Evolutionary conservation across 2,329 filamentous ascomycete species (phyloP).

Genomic region (Penicillium sp.): DNA sequence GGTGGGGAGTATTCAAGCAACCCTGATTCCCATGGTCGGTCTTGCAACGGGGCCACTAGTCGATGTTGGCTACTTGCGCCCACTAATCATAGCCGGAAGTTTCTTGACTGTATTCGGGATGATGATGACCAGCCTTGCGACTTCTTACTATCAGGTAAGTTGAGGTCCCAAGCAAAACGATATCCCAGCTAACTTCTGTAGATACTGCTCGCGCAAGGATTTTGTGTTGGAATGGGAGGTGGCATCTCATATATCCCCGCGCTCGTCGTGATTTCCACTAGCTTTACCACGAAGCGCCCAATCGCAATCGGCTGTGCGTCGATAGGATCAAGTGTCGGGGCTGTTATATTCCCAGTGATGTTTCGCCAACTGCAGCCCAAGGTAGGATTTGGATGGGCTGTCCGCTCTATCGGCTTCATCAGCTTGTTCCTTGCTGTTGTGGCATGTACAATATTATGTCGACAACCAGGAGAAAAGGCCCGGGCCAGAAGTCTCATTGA

Average conservation of each 20-base stretch:
- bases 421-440: constrained; percentile 43
- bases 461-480: constrained; percentile 38
- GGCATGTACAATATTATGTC: constrained; percentile 39
- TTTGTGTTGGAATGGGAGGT: constrained; percentile 34
- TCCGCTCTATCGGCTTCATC: constrained; percentile 59
- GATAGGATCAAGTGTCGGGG: constrained; percentile 59
- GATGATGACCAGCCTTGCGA: constrained; percentile 34
- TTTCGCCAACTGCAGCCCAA: constrained; percentile 55
- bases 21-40: constrained; percentile 50
- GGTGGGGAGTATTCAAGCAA: constrained; percentile 51
- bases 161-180: background rate
- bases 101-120: constrained; percentile 39
- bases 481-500: constrained; percentile 45
- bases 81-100: constrained; percentile 43
- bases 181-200: constrained; percentile 18
- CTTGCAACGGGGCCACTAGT: constrained; percentile 53
- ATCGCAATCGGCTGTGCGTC: constrained; percentile 60
- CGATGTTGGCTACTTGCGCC: constrained; percentile 48
- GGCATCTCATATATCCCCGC: constrained; percentile 36
- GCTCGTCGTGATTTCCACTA: constrained; percentile 31
- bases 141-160: constrained; percentile 30
- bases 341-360: constrained; percentile 61
- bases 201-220: constrained; percentile 49
- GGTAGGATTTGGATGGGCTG: constrained; percentile 62
- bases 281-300: constrained; percentile 49